Evolutionary conservation across 2,329 filamentous ascomycete species (phyloP), one percentile per base, ranked within the genome.

Genomic region (Trichoderma harzianum): DNA sequence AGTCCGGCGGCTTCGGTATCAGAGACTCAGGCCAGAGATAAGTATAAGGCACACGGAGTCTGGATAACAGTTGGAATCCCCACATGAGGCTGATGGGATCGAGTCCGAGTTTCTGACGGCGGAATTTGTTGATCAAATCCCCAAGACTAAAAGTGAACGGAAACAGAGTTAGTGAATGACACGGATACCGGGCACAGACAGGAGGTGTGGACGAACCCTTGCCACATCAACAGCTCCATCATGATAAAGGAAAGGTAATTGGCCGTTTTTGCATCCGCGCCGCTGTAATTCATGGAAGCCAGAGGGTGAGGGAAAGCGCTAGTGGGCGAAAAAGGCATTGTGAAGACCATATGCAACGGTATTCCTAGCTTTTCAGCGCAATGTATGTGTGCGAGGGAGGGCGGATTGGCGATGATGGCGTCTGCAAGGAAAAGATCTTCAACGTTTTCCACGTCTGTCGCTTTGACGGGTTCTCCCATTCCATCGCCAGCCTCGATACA

Each of bases 1-100:
- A 92, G 74, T 92, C 90, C 5, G 82, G 80, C 0, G 90, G 90
- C 74, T 91, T 92, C 0, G 89, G 87, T n/a, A 92, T 89, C 24
- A 92, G 79, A 2, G 88, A 84, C 3, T 89, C 86, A 0, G 90
- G 91, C 91, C 91, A 93, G 75, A 91, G 90, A 75, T 93, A 93
- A 0, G 90, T 92, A 75, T 88, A 90, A 0, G 91, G 91, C 7
- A 93, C 85, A 24, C 84, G 85, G 26, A 93, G 80, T 24, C 89
- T 85, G 21, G 87, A 84, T 3, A 91, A 80, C 79, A 93, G 87
- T 14, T 89, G 88, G 12, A 90, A 90, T 12, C 89, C 91, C 83
- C 88, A 91, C 73, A 92, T 86, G 12, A 89, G 84, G 74, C 88
- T 91, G 70, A 93, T 84, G 0, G 88, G 85, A 71, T 93, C 91